Percentiles rank a stretch among this genome's conserved stretches.
Evolutionary conservation across 257 asterid genomes (phyloP).

Genomic region (Nicotiana benthamiana): DNA sequence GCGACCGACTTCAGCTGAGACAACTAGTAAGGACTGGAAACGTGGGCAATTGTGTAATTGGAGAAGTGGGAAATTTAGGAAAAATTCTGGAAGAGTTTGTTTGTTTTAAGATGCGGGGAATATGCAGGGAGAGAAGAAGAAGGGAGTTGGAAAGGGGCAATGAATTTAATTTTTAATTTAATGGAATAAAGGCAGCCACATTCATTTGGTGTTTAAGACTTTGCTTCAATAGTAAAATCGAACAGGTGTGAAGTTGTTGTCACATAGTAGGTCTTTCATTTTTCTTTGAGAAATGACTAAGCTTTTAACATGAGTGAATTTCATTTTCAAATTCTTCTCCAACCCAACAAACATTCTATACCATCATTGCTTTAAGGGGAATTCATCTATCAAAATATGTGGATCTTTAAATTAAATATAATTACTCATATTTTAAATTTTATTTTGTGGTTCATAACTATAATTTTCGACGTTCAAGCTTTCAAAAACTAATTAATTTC

Average conservation of each 20-base stretch:
- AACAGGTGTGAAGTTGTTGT: background rate
- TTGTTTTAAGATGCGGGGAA: background rate
- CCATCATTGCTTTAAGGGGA: background rate
- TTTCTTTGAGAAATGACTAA: background rate
- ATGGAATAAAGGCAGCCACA: background rate
- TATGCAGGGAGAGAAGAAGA: background rate
- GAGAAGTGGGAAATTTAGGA: background rate
- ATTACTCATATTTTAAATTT: background rate
- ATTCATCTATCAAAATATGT: background rate
- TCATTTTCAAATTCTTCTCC: background rate
- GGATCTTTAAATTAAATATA: background rate
- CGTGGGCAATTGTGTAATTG: background rate
- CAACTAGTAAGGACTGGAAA: background rate
- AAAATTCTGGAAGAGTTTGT: background rate
- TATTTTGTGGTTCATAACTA: too few species aligned
- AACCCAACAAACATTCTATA: background rate
- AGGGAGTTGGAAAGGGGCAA: background rate
- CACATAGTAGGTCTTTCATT: background rate
- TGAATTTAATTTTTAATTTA: background rate
- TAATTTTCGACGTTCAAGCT: too few species aligned
- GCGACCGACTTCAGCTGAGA: constrained; percentile 2
- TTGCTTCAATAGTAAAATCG: constrained; percentile 1
- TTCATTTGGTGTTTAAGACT: background rate
- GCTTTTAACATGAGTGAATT: background rate
- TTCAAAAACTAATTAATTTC: too few species aligned